Percentiles rank a stretch among this genome's conserved stretches.
phyloP scores from a whole-genome alignment of 495 filamentous ascomycete species.

The Aspergillus funiculosus region DNA sequence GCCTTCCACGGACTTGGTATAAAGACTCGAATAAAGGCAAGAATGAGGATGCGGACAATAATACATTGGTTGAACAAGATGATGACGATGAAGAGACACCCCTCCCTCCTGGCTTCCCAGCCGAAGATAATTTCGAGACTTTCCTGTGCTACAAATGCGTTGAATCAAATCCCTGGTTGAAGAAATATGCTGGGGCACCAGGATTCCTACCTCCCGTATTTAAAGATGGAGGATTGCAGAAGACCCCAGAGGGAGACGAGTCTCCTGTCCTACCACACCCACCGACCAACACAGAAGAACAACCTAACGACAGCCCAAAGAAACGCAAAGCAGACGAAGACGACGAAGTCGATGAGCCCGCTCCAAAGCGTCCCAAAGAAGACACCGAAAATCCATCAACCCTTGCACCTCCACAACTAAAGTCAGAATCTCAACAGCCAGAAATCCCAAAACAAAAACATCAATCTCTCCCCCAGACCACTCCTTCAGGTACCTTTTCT shows the following conservation, averaged over 20 bases:
- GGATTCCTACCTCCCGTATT: conserved; percentile 76
- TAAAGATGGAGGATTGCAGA: conserved; percentile 28
- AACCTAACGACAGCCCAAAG: conserved; percentile 36
- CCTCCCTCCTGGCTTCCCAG: conserved; percentile 76
- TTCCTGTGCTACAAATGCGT: conserved; percentile 95
- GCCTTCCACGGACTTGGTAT: conserved; percentile 54
- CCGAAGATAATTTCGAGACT: conserved; percentile 78
- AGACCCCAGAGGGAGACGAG: conserved; percentile 2
- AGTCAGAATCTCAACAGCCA: conserved; percentile 17
- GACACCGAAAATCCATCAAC: conserved; percentile 20
- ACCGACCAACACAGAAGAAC: conserved; percentile 10
- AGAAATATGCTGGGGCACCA: conserved; percentile 72
- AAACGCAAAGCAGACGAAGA: conserved; percentile 76
- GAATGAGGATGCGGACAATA: conserved; percentile 35
- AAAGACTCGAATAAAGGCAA: conserved; percentile 28
- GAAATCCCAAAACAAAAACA: conserved; percentile 38
- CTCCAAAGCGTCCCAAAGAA: conserved; percentile 58
- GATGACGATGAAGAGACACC: conserved; percentile 51
- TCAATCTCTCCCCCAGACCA: conserved; percentile 37
- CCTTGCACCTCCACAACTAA: conserved; percentile 18
- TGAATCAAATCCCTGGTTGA: conserved; percentile 86
- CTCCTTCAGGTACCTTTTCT: conserved; percentile 57
- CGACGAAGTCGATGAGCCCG: conserved; percentile 40
- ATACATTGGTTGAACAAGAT: neutral
- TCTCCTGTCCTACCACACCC: conserved; percentile 3